These are phyloP conservation scores for Blastobotrys americana DNA, from an alignment of 805 yeast genomes.

Conservation along the genomic window DNA sequence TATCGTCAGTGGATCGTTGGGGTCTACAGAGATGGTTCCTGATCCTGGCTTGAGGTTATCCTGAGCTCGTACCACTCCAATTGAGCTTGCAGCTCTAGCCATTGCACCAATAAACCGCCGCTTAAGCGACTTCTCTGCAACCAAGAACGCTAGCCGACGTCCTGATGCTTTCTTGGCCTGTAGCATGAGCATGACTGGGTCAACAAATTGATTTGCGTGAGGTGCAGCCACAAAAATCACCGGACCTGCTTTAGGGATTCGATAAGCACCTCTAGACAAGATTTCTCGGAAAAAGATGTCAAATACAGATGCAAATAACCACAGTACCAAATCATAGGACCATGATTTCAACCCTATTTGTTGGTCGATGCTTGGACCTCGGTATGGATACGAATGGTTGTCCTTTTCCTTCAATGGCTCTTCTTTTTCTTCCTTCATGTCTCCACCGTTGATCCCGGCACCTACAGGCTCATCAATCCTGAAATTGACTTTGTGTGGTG, in stretches of 20 bases:
- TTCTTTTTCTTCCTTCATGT: too few relatives aligned
- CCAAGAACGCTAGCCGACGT: conserved; percentile 69
- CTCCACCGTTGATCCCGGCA: too few relatives aligned
- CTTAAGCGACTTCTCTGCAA: conserved; percentile 73
- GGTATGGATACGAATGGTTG: too few relatives aligned
- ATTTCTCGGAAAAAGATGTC: conserved; percentile 82
- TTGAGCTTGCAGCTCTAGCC: conserved; percentile 69
- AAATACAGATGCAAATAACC: conserved; percentile 38
- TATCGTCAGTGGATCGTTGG: conserved; percentile 46
- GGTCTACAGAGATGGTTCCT: conserved; percentile 58
- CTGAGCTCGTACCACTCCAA: conserved; percentile 90
- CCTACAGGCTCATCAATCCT: too few relatives aligned
- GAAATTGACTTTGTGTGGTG: too few relatives aligned
- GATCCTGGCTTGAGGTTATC: conserved; percentile 64
- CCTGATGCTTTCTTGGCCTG: conserved; percentile 63
- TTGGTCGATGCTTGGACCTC: neutral
- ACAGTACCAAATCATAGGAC: conserved; percentile 32
- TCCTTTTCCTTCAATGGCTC: too few relatives aligned
- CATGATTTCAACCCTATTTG: conserved; percentile 12
- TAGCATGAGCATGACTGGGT: conserved; percentile 74
- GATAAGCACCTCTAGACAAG: conserved; percentile 78
- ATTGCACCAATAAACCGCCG: conserved; percentile 64
- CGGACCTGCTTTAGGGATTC: conserved; percentile 65
- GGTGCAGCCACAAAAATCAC: conserved; percentile 94
- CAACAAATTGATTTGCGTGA: conserved; percentile 93